phyloP scores from a whole-genome alignment of 768 basidiomycete species.

The Hemileccinum rubropunctum region DNA sequence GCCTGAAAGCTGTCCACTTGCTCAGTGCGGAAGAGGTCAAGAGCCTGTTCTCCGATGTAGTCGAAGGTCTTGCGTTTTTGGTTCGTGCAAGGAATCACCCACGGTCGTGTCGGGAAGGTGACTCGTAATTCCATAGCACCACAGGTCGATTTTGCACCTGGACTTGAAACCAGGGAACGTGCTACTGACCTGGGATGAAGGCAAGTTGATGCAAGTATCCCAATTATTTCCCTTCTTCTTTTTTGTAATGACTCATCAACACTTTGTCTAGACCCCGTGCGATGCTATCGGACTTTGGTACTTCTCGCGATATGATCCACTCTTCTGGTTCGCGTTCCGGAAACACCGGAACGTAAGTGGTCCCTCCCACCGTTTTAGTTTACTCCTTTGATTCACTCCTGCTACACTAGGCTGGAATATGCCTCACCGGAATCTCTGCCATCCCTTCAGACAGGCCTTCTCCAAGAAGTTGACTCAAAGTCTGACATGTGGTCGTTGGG shows the following conservation, averaged over 20 bases:
- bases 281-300: slow-evolving; percentile 95
- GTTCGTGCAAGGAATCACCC: slow-evolving; percentile 40
- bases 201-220: slow-evolving; percentile 63
- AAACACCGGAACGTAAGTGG: slow-evolving; percentile 90
- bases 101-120: background rate
- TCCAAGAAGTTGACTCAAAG: slow-evolving; percentile 77
- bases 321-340: slow-evolving; percentile 70
- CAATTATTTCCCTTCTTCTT: background rate
- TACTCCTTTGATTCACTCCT: background rate
- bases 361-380: background rate
- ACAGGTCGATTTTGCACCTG: slow-evolving; percentile 83
- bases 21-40: slow-evolving; percentile 82
- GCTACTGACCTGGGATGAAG: slow-evolving; percentile 88
- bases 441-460: slow-evolving; percentile 58
- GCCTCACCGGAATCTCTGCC: slow-evolving; percentile 86
- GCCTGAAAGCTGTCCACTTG: slow-evolving; percentile 78
- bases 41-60: slow-evolving; percentile 79
- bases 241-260: background rate
- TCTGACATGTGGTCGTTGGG: slow-evolving; percentile 97
- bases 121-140: slow-evolving; percentile 49
- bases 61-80: slow-evolving; percentile 83
- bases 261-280: slow-evolving; percentile 67
- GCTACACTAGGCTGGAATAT: slow-evolving; percentile 66
- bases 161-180: slow-evolving; percentile 96
- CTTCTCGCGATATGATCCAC: slow-evolving; percentile 86